Evolutionary conservation across 2,329 filamentous ascomycete genomes (phyloP), one percentile per base, ranked within the genome.

Genomic region (Purpureocillium takamizusanense): DNA sequence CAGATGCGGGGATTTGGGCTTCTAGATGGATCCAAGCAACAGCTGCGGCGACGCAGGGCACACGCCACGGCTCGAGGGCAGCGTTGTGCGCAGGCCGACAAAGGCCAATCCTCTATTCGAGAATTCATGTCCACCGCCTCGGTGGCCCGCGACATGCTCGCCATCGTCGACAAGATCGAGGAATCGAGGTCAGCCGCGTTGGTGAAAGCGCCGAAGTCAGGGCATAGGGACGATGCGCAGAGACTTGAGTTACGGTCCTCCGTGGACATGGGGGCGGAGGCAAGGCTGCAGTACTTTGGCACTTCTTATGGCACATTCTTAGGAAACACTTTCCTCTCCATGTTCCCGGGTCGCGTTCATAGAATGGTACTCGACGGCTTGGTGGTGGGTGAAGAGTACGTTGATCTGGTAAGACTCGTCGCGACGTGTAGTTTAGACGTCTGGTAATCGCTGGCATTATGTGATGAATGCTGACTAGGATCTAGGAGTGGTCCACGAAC

Each of bases 211-310:
- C 12, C 10, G 23, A 4, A 27, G 33, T 3, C 7, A 12, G 14
- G 14, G 33, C n/a, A 30, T 10, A 25, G 10, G 10, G 21, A 25
- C 21, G 21, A 25, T 10, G 6, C 6, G 6, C 21, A 25, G 21
- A 25, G 21, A 10, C 5, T 25, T 25, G 21, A 25, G 21, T 25
- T 25, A 10, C 21, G 21, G 6, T 25, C 21, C 21, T 25, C 21
- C 6, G 21, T 10, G 6, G 21, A 10, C 10, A 25, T 6, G 6
- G 10, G 10, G 4, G 16, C 36, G 9, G 33, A 27, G n/a, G 37
- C 50, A n/a, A 44, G 52, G 9, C 42, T 69, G 23, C 61, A 62
- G 44, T 72, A 67, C 44, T 66, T 64, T 57, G 66, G 67, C 0
- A 58, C 69, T 36, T 67, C 62, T n/a, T 71, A 72, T 9, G 48